phyloP scores from a whole-genome alignment of 345 rosid genomes.

The Acer yangbiense region DNA sequence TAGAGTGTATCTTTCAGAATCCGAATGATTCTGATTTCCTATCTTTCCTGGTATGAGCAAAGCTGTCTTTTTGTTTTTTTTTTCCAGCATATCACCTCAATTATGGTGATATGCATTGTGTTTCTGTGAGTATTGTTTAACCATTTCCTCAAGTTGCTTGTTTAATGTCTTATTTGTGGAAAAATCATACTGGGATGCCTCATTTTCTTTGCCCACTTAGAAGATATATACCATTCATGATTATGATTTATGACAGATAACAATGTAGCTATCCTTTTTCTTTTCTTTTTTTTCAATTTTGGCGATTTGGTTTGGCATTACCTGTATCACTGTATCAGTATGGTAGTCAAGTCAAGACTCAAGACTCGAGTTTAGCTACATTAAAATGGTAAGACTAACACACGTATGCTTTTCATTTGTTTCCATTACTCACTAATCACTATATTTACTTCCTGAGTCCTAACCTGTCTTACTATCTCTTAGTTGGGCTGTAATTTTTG shows the following conservation, averaged over 20 bases:
- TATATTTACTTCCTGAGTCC: no score
- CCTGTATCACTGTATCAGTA: no score
- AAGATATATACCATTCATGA: not conserved
- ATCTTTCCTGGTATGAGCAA: not conserved
- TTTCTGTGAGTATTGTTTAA: not conserved
- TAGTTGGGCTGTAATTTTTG: no score
- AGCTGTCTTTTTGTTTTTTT: not conserved
- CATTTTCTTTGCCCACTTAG: not conserved
- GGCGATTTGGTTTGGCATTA: constrained; percentile 3
- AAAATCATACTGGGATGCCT: not conserved
- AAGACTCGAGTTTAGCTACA: no score
- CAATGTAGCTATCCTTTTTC: not conserved
- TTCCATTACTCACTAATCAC: no score
- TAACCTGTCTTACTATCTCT: no score
- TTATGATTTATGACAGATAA: not conserved
- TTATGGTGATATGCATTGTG: not conserved
- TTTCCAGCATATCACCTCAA: not conserved
- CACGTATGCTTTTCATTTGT: no score
- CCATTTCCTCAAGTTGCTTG: not conserved
- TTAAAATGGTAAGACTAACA: no score
- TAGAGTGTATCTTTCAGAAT: not conserved
- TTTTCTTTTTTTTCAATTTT: not conserved
- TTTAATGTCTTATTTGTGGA: not conserved
- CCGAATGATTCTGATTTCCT: not conserved
- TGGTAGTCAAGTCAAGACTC: no score